Evolutionary conservation across 768 basidiomycete genomes (phyloP).

Genomic region (Suillus occidentalis): DNA sequence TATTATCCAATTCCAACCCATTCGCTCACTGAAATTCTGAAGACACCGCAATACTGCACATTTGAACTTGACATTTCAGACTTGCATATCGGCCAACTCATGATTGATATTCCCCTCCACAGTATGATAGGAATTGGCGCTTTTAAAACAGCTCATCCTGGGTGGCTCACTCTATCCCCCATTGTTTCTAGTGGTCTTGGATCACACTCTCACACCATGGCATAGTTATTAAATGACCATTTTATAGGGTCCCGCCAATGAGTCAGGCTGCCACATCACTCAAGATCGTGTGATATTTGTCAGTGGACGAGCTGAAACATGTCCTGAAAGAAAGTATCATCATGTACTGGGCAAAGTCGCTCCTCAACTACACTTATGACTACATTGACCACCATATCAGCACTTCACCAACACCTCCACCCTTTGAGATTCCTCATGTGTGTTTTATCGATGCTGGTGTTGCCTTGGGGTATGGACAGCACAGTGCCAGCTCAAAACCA

Average conservation of each 20-base stretch:
- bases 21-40: too few relatives aligned
- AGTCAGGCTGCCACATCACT: background rate
- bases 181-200: conserved; percentile 1
- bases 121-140: too few relatives aligned
- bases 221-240: conserved; percentile 1
- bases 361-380: conserved; percentile 7
- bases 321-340: conserved; percentile 10
- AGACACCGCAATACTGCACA: too few relatives aligned
- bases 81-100: too few relatives aligned
- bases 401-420: too few relatives aligned
- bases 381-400: background rate
- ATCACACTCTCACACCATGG: background rate
- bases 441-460: too few relatives aligned
- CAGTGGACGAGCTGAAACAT: background rate
- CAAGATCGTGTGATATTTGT: background rate
- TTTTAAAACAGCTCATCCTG: background rate
- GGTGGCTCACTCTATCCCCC: background rate
- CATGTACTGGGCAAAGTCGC: conserved; percentile 13
- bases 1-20: too few relatives aligned
- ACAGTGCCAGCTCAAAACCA: too few relatives aligned
- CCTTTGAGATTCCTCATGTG: too few relatives aligned
- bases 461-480: too few relatives aligned
- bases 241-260: background rate
- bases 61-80: too few relatives aligned
- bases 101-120: too few relatives aligned